These are phyloP conservation scores for Pleurotus platypus DNA, from an alignment of 768 basidiomycete species.

Conservation along the genomic window DNA sequence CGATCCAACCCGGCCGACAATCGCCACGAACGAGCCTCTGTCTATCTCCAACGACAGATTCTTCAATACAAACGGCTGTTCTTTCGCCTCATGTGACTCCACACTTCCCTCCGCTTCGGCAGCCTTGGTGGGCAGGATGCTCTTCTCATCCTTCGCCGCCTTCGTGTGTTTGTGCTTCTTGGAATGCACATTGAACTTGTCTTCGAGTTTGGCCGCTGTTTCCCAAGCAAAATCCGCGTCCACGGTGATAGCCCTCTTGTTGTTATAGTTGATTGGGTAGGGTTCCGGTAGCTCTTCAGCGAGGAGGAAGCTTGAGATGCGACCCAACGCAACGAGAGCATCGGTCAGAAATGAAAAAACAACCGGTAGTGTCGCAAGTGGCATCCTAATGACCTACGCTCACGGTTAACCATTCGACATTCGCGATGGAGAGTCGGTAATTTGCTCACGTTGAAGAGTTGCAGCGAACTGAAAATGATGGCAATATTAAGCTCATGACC, in stretches of 20 bases:
- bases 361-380: slow-evolving; percentile 54
- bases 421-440: no score
- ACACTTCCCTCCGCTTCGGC: slow-evolving; percentile 13
- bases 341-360: slow-evolving; percentile 46
- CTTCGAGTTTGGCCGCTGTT: slow-evolving; percentile 18
- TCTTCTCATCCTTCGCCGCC: slow-evolving; percentile 13
- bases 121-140: slow-evolving; percentile 8
- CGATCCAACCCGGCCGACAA: slow-evolving; percentile 74
- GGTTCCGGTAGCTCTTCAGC: slow-evolving; percentile 53
- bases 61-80: slow-evolving; percentile 49
- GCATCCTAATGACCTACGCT: slow-evolving; percentile 51
- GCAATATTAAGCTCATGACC: slow-evolving; percentile 53
- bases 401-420: no score
- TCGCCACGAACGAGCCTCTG: slow-evolving; percentile 60
- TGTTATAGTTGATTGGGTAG: slow-evolving; percentile 36
- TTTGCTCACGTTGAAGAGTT: slow-evolving; percentile 48
- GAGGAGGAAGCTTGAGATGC: slow-evolving; percentile 44
- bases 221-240: slow-evolving; percentile 56
- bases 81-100: slow-evolving; percentile 20
- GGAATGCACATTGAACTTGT: slow-evolving; percentile 5
- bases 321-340: slow-evolving; percentile 44
- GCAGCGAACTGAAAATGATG: slow-evolving; percentile 52
- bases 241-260: slow-evolving; percentile 37
- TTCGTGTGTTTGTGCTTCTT: slow-evolving; percentile 17
- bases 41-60: slow-evolving; percentile 42